Evolutionary conservation across 75 land plant species (phyloP).

Genomic region (Picea sitchensis): DNA sequence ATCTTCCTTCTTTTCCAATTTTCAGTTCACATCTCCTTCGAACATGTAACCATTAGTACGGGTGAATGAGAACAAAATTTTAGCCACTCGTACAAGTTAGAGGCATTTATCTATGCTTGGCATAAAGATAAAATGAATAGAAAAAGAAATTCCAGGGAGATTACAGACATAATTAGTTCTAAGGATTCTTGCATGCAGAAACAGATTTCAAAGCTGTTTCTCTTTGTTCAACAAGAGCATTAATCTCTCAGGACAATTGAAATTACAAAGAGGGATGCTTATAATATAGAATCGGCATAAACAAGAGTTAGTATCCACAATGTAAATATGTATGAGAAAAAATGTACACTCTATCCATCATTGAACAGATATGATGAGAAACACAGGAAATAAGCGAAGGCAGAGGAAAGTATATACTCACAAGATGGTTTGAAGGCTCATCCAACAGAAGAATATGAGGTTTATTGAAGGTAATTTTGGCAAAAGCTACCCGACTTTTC

Average conservation of each 20-base stretch:
- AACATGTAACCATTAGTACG: too few species aligned
- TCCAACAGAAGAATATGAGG: slow-evolving; percentile 95
- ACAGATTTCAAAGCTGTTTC: too few species aligned
- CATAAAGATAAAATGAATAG: not conserved
- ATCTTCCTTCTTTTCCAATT: not conserved
- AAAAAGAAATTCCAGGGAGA: not conserved
- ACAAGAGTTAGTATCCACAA: not conserved
- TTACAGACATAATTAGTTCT: not conserved
- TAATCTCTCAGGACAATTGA: not conserved
- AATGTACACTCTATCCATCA: too few species aligned
- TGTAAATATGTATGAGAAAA: too few species aligned
- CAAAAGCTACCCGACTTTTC: slow-evolving; percentile 98
- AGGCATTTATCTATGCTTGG: not conserved
- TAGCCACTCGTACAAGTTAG: not conserved
- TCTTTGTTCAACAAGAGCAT: not conserved
- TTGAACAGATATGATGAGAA: not conserved
- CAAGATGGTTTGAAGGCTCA: slow-evolving; percentile 99
- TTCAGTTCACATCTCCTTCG: not conserved
- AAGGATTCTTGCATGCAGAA: too few species aligned
- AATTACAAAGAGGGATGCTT: not conserved
- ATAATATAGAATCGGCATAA: not conserved
- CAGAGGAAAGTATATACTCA: slow-evolving; percentile 24
- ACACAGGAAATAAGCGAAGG: not conserved
- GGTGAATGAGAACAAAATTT: not conserved
- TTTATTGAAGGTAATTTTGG: slow-evolving; percentile 97